Evolutionary conservation across 2,329 filamentous ascomycete species (phyloP), one percentile per base, ranked within the genome.

Genomic region (Leptosphaerulina australis): DNA sequence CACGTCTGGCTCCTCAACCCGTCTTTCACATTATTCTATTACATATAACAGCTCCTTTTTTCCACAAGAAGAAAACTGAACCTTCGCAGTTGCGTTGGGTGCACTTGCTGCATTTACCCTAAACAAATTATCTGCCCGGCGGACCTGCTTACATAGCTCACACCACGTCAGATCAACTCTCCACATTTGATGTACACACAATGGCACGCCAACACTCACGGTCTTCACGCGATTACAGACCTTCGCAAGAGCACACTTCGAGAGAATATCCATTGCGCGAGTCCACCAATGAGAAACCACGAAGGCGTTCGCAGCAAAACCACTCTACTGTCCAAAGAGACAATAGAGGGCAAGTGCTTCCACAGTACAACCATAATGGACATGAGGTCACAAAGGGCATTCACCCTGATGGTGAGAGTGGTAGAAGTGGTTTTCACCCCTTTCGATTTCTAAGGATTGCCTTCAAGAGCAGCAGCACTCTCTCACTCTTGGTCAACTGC

Each of bases 401-500:
- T 30, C 64, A 77, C 41, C 71, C 71, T 1, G 79, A 81, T 20
- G 88, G 87, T 53, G 87, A 91, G 72, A 89, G 86, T 67, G 87
- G 87, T 28, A 81, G 88, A 28, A 74, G 68, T 4, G 87, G 88
- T 35, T 69, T 91, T 53, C 79, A 90, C 59, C 85, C 85, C 0
- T 44, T 80, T 33, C 79, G 83, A 44, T 88, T 90, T 66, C 60
- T 89, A 24, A 76, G 73, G 56, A 86, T 91, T 45, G 81, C 80
- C 67, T 86, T 83, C 73, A 77, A 73, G 40, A 89, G 87, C 34
- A 83, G 83, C 22, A 87, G 83, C 64, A 80, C 76, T 22, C 75
- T 84, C 10, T 90, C 87, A 7, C 81, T 81, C 67, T 67, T 79
- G 40, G 85, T 88, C 63, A 91, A 91, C 66, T 62, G 89, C 20